These are phyloP conservation scores for Flaveria bidentis DNA, from an alignment of 129 eudicot genomes.

Conservation along the genomic window DNA sequence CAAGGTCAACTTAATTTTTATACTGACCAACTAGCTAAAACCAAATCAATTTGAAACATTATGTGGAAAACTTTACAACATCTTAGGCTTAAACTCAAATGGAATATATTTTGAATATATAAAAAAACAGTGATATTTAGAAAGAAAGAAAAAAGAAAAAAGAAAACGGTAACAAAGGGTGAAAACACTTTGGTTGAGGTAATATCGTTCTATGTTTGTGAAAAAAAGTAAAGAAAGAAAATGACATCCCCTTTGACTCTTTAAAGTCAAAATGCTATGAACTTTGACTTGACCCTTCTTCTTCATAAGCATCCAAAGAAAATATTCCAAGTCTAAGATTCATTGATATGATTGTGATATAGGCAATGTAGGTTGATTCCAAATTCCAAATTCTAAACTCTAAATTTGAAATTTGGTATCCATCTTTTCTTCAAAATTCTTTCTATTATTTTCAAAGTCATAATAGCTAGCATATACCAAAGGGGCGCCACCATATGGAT, in stretches of 20 bases:
- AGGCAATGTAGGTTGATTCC: slow-evolving; percentile 38
- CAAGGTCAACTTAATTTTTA: too few species aligned
- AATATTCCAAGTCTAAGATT: slow-evolving; percentile 32
- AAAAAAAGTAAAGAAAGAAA: slow-evolving; percentile 1
- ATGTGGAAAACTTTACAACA: too few species aligned
- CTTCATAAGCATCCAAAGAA: slow-evolving; percentile 36
- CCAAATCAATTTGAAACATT: too few species aligned
- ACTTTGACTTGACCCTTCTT: slow-evolving; percentile 31
- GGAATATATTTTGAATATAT: too few species aligned
- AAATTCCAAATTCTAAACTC: slow-evolving; percentile 27
- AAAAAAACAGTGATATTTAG: too few species aligned
- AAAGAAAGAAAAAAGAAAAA: background rate
- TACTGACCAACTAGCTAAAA: too few species aligned
- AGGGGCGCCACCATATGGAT: slow-evolving; percentile 30
- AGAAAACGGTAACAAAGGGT: background rate
- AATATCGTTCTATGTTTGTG: background rate
- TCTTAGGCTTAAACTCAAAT: too few species aligned
- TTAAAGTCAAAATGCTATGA: slow-evolving; percentile 21
- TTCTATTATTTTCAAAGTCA: slow-evolving; percentile 40
- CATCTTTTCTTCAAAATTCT: slow-evolving; percentile 35
- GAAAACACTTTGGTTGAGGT: slow-evolving; percentile 10
- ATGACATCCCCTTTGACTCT: slow-evolving; percentile 22
- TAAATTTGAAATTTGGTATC: slow-evolving; percentile 27
- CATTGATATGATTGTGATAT: slow-evolving; percentile 36
- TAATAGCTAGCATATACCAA: slow-evolving; percentile 38